A percentile compares a stretch with the other conserved stretches of the same genome.
Conservation (phyloP, 2,329 filamentous ascomycete genomes). For the Sclerotinia subarctica region DNA sequence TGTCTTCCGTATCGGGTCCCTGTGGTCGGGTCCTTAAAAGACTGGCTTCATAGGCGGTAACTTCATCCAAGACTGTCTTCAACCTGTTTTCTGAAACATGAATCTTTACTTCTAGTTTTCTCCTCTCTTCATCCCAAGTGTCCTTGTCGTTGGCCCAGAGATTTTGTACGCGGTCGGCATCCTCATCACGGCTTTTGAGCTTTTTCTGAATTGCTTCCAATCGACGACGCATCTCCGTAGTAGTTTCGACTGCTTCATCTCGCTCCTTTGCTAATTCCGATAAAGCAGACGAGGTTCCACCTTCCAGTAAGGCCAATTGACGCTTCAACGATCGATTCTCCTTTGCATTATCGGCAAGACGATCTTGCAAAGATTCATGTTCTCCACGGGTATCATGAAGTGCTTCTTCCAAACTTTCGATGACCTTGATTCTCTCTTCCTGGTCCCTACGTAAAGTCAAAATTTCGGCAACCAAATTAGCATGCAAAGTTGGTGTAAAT, state of each 20-base stretch:
- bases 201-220: conserved; percentile 77
- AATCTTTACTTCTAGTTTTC: conserved; percentile 76
- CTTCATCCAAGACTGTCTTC: conserved; percentile 80
- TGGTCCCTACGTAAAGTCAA: conserved; percentile 81
- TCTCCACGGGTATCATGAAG: conserved; percentile 71
- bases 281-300: conserved; percentile 80
- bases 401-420: conserved; percentile 76
- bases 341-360: conserved; percentile 61
- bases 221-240: conserved; percentile 69
- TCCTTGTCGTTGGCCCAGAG: conserved; percentile 84
- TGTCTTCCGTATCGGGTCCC: conserved; percentile 58
- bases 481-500: conserved; percentile 93
- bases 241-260: conserved; percentile 74
- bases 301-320: conserved; percentile 82
- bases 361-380: conserved; percentile 65
- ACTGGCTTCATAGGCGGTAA: conserved; percentile 65
- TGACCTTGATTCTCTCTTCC: conserved; percentile 82
- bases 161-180: conserved; percentile 71
- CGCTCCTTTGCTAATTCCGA: conserved; percentile 81
- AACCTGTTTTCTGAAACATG: conserved; percentile 88
- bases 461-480: conserved; percentile 92
- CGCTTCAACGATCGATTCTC: conserved; percentile 79
- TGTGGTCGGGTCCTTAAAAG: conserved; percentile 49
- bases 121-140: conserved; percentile 77
- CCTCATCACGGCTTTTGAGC: conserved; percentile 75